Evolutionary conservation across 176 grass and related monocot genomes (phyloP).

Genomic region (Panicum miliaceum): DNA sequence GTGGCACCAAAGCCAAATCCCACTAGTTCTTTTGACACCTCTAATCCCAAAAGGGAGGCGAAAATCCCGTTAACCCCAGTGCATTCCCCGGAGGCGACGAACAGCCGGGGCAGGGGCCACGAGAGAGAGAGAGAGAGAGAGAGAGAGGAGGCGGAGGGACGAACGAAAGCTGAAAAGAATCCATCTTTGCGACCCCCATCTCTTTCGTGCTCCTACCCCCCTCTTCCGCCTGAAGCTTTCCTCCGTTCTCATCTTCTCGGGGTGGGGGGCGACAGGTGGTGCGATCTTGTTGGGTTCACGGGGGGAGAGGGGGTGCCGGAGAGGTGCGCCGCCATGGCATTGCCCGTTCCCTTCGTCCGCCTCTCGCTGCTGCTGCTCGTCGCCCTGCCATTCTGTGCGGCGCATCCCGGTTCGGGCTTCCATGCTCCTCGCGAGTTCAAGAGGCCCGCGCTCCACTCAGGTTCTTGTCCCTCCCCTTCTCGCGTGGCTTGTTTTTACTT

Average conservation of each 20-base stretch:
- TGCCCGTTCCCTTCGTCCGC: slow-evolving; percentile 36
- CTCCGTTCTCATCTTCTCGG: slow-evolving; percentile 22
- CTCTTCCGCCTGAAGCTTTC: slow-evolving; percentile 19
- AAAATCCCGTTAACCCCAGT: slow-evolving; percentile 22
- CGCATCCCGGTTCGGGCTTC: slow-evolving; percentile 19
- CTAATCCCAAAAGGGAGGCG: background rate
- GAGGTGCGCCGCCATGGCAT: slow-evolving; percentile 55
- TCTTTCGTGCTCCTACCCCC: slow-evolving; percentile 27
- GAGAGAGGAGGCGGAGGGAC: background rate
- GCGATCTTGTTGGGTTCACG: slow-evolving; percentile 37
- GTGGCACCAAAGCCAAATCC: slow-evolving; percentile 32
- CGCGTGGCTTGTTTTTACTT: background rate
- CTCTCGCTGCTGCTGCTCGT: slow-evolving; percentile 50
- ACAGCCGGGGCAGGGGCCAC: background rate
- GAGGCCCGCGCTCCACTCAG: slow-evolving; percentile 23
- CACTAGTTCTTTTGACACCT: background rate
- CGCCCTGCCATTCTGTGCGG: slow-evolving; percentile 48
- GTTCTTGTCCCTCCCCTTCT: slow-evolving; percentile 15
- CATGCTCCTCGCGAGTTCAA: slow-evolving; percentile 33
- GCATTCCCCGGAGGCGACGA: background rate
- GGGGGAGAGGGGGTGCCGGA: background rate
- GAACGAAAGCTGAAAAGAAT: background rate
- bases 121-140: no score
- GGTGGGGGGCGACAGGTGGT: background rate
- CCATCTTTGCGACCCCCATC: background rate